Conservation (phyloP, 768 basidiomycete genomes). For the Lactarius deliciosus region DNA sequence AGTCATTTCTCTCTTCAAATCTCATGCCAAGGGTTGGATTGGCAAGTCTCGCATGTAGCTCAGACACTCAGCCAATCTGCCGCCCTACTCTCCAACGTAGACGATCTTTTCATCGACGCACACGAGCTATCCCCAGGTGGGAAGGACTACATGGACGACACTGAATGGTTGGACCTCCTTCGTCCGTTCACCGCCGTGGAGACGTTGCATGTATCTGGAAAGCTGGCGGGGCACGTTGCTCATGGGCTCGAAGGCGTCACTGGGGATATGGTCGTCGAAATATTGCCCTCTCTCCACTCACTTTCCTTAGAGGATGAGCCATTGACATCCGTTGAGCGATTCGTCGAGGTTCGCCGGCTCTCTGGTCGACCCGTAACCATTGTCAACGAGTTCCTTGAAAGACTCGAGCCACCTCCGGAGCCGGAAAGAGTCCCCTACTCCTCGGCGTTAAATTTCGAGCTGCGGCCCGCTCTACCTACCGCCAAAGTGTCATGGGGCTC, state of each 20-base stretch:
- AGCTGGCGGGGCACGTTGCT: not conserved
- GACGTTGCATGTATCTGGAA: not conserved
- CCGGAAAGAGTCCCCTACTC: not conserved
- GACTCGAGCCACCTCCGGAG: not conserved
- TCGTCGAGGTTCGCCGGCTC: not conserved
- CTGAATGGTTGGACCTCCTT: slow-evolving; percentile 3
- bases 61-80: not conserved
- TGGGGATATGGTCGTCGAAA: not conserved
- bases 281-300: not conserved
- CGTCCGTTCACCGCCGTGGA: slow-evolving; percentile 1
- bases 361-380: not conserved
- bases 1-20: not conserved
- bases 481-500: too few species aligned
- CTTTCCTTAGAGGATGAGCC: not conserved
- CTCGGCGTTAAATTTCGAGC: not conserved
- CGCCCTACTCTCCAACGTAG: not conserved
- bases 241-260: not conserved
- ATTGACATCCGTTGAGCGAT: not conserved
- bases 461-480: too few species aligned
- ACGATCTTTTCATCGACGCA: not conserved
- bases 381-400: not conserved
- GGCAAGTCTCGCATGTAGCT: slow-evolving; percentile 9
- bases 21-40: not conserved
- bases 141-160: not conserved
- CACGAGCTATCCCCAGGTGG: not conserved